Conservation (phyloP, 208 protist species). For the Leishmania mexicana region DNA sequence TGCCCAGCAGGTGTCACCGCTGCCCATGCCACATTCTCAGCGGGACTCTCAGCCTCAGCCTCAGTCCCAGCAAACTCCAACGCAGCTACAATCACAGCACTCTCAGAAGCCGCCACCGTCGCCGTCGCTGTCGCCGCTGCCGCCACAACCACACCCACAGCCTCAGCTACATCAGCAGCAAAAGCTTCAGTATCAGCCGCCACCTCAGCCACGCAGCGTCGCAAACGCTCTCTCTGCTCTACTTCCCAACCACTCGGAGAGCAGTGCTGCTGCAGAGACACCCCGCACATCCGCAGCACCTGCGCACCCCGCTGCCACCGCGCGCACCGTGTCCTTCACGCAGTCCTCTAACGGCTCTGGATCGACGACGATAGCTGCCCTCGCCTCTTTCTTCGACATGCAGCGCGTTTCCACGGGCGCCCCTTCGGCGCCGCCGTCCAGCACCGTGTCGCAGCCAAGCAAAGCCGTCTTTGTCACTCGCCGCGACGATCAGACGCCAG, state of each 20-base stretch:
- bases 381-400: background rate
- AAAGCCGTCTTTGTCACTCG: background rate
- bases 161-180: background rate
- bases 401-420: background rate
- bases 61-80: background rate
- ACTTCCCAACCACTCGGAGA: background rate
- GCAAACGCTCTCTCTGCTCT: constrained; percentile 1
- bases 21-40: background rate
- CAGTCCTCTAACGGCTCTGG: constrained; percentile 1
- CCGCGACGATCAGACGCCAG: constrained; percentile 1
- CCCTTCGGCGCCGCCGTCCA: background rate
- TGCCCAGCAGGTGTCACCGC: background rate
- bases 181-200: background rate
- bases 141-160: no score
- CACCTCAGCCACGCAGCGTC: constrained; percentile 23
- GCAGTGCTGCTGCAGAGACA: background rate
- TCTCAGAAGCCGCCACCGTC: background rate
- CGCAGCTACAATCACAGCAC: background rate
- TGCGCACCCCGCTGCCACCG: background rate
- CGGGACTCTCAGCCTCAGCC: background rate
- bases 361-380: background rate
- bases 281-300: background rate
- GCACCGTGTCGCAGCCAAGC: background rate
- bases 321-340: constrained; percentile 2
- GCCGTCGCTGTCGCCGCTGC: no score